These are phyloP conservation scores for Lasiodiplodia citricola DNA, from an alignment of 2,329 filamentous ascomycete species.

Conservation along the genomic window DNA sequence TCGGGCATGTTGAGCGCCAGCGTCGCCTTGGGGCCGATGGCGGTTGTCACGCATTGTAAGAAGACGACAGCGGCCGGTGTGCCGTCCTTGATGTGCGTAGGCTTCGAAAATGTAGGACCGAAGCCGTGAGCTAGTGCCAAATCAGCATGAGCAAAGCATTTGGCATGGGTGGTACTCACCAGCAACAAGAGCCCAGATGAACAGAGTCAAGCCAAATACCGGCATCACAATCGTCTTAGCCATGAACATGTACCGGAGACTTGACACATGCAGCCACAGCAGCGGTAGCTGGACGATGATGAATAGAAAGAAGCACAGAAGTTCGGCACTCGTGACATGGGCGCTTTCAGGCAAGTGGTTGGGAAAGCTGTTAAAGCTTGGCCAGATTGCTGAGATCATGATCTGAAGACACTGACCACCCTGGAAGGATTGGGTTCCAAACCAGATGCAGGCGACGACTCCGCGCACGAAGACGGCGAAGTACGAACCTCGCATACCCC, in stretches of 20 bases:
- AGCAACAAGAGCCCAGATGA: slow-evolving; percentile 24
- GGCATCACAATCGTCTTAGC: slow-evolving; percentile 23
- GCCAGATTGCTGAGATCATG: slow-evolving; percentile 30
- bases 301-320: slow-evolving; percentile 29
- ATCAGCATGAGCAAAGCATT: background rate
- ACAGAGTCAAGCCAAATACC: slow-evolving; percentile 18
- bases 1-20: slow-evolving; percentile 29
- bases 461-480: slow-evolving; percentile 25
- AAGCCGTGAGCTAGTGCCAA: slow-evolving; percentile 8
- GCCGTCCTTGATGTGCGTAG: slow-evolving; percentile 30
- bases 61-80: slow-evolving; percentile 29
- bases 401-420: slow-evolving; percentile 36
- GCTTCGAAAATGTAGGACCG: slow-evolving; percentile 37
- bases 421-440: slow-evolving; percentile 24
- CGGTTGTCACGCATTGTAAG: slow-evolving; percentile 33
- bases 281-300: slow-evolving; percentile 36
- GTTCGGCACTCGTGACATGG: slow-evolving; percentile 26
- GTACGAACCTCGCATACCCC: slow-evolving; percentile 26
- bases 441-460: slow-evolving; percentile 21
- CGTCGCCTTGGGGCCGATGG: slow-evolving; percentile 25
- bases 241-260: slow-evolving; percentile 20
- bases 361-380: slow-evolving; percentile 25
- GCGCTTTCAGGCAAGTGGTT: slow-evolving; percentile 26
- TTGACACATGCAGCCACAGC: slow-evolving; percentile 29
- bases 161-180: background rate